Percentiles rank a stretch among this genome's conserved stretches.
phyloP scores from a whole-genome alignment of 2,329 filamentous ascomycete species.

The Trichoderma sp. region DNA sequence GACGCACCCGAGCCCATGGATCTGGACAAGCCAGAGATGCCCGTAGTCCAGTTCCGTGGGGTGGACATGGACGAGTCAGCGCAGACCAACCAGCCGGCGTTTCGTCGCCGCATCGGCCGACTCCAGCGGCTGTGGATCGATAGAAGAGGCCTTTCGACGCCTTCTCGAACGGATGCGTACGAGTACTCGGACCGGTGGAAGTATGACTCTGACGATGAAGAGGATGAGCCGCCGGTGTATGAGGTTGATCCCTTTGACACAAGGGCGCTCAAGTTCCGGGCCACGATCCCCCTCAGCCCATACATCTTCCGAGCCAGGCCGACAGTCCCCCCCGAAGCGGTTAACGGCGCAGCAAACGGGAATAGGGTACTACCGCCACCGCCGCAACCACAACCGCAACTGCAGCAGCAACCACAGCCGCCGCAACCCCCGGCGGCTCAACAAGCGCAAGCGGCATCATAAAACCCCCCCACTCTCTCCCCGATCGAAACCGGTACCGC shows the following conservation, averaged over 20 bases:
- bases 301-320: slow-evolving; percentile 47
- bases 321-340: slow-evolving; percentile 37
- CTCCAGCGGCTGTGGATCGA: slow-evolving; percentile 87
- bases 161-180: slow-evolving; percentile 49
- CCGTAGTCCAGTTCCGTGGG: slow-evolving; percentile 52
- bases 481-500: slow-evolving; percentile 17
- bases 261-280: slow-evolving; percentile 61
- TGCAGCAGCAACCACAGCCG: slow-evolving; percentile 33
- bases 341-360: slow-evolving; percentile 34
- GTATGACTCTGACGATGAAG: slow-evolving; percentile 84
- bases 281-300: slow-evolving; percentile 57
- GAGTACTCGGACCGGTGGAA: slow-evolving; percentile 72
- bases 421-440: slow-evolving; percentile 31
- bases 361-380: slow-evolving; percentile 36
- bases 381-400: slow-evolving; percentile 14
- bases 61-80: slow-evolving; percentile 43
- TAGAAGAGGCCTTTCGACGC: slow-evolving; percentile 66
- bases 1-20: slow-evolving; percentile 49
- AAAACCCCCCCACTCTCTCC: not conserved
- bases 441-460: slow-evolving; percentile 36
- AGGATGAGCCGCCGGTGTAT: slow-evolving; percentile 75
- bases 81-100: slow-evolving; percentile 61
- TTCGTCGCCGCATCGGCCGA: slow-evolving; percentile 81
- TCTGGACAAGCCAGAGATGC: slow-evolving; percentile 39
- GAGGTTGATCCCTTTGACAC: slow-evolving; percentile 72